Base-by-base conservation (phyloP, 352 stramenopile species). In the Phytophthora litchii region DNA sequence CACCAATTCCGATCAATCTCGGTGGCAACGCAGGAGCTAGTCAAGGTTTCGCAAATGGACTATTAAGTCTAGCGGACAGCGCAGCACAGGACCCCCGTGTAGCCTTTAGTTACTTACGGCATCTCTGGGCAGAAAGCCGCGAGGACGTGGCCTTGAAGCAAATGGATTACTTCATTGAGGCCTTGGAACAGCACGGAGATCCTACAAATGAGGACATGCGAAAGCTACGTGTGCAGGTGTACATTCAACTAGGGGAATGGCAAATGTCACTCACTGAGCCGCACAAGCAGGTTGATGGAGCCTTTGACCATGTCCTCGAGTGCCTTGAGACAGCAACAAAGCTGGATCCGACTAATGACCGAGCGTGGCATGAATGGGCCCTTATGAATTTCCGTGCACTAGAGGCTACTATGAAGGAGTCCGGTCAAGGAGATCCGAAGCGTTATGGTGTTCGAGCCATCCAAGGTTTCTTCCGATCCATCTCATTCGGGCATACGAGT, bases 361-460 rank as follows among this genome's bases (percentile, higher is more conserved):
- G 97, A 45, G 96, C 97, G 19, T 99, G 96, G 91, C 98, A 99
- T 73, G 89, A 94, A 46, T 99, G 97, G 97, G 97, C 97, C 16
- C 70, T 99, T 17, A 94, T 99, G 55, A 99, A 99, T 79, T 99
- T 99, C 72, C 75, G 83, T 2, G 86, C 83, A 4, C 62, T 92
- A 37, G 86, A 95, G 27, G 80, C 82, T 3, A 76, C 70, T 0
- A 43, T 74, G 8, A 87, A 89, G 43, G 81, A 89, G 37, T 65
- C 63, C 16, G 61, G 36, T 43, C 65, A 77, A 32, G 69, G 70
- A 19, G 82, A 92, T 34, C 58, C 78, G 32, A 88, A 88, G 42
- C 70, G 70, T 35, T 96, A 97, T 62, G 86, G 98, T 4, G 80
- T 97, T 25, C 83, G 89, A 32, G 97, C 97, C 10, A 97, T 99